Percentiles rank a stretch among this genome's conserved stretches.
Evolutionary conservation across 2,329 filamentous ascomycete species (phyloP).

Genomic region (Triangularia verruculosa): DNA sequence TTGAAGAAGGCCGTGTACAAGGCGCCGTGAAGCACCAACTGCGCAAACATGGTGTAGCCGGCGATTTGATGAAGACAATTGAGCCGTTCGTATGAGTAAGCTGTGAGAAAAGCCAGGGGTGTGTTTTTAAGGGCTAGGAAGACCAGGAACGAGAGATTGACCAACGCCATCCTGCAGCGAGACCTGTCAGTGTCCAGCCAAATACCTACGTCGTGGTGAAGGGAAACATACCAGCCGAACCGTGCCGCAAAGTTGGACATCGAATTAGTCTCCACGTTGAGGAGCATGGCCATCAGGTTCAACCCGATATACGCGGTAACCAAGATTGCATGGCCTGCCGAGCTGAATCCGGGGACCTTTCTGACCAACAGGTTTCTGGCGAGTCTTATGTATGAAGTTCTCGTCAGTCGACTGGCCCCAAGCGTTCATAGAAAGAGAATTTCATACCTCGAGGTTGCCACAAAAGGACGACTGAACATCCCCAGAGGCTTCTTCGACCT

Average conservation of each 20-base stretch:
- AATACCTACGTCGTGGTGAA: neutral
- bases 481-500: constrained; percentile 20
- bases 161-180: constrained; percentile 29
- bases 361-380: constrained; percentile 33
- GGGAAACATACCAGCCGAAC: constrained; percentile 33
- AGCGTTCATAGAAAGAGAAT: neutral
- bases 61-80: constrained; percentile 55
- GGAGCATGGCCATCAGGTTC: constrained; percentile 32
- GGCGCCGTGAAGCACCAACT: constrained; percentile 45
- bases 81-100: constrained; percentile 57
- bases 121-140: constrained; percentile 59
- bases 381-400: constrained; percentile 18
- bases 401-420: neutral
- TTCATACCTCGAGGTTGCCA: constrained; percentile 28
- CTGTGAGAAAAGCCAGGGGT: constrained; percentile 50
- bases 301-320: constrained; percentile 32
- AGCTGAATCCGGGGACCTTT: constrained; percentile 33
- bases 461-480: constrained; percentile 26
- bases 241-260: constrained; percentile 28
- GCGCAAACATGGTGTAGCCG: constrained; percentile 48
- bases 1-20: constrained; percentile 44
- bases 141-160: constrained; percentile 50
- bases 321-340: constrained; percentile 34
- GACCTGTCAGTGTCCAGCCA: neutral
- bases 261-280: constrained; percentile 29